Evolutionary conservation across 2,329 filamentous ascomycete genomes (phyloP).

Genomic region (Juglanconis sp.): DNA sequence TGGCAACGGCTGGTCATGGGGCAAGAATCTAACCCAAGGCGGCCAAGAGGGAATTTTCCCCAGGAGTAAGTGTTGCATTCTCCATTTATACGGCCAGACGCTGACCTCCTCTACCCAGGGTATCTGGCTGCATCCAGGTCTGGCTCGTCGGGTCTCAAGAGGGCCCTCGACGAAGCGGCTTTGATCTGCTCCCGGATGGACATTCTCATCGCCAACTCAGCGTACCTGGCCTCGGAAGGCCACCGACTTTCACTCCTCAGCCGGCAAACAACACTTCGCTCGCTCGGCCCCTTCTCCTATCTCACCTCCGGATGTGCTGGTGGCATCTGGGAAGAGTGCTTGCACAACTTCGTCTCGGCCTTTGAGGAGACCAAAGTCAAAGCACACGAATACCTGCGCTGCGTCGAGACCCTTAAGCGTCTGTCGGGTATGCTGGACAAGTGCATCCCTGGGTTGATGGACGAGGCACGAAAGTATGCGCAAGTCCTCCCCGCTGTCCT

Average conservation of each 20-base stretch:
- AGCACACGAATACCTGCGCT: slow-evolving; percentile 2
- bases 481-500: background rate
- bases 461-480: slow-evolving; percentile 1
- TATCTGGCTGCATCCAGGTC: background rate
- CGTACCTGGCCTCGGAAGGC: background rate
- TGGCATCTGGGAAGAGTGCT: slow-evolving; percentile 4
- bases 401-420: slow-evolving; percentile 1
- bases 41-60: slow-evolving; percentile 3
- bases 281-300: background rate
- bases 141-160: background rate
- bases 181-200: background rate
- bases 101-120: background rate
- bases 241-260: background rate
- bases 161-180: background rate
- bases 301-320: slow-evolving; percentile 4
- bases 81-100: background rate
- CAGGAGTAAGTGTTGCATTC: background rate
- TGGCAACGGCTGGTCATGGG: slow-evolving; percentile 7
- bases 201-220: slow-evolving; percentile 1
- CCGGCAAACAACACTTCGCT: background rate
- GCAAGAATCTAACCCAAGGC: slow-evolving; percentile 2
- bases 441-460: background rate
- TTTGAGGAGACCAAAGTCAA: background rate
- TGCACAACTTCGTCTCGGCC: slow-evolving; percentile 3
- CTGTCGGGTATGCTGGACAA: slow-evolving; percentile 3